Evolutionary conservation across 2,329 filamentous ascomycete genomes (phyloP).

Genomic region (Phoma sp.): DNA sequence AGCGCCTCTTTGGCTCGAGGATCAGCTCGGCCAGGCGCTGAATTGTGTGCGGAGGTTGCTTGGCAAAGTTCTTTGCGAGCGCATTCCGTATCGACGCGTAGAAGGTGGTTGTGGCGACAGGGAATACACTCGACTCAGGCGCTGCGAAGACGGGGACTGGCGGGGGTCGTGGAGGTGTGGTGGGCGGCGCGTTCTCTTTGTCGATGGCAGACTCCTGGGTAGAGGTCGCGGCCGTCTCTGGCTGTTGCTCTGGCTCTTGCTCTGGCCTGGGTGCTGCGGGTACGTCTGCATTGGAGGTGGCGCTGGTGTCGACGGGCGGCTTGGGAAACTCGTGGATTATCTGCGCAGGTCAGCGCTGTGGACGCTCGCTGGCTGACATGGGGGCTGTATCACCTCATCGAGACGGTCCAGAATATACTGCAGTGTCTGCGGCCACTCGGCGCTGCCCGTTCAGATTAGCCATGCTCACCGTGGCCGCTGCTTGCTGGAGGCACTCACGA

Average conservation of each 20-base stretch:
- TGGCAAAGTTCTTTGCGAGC: conserved; percentile 70
- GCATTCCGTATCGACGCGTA: conserved; percentile 53
- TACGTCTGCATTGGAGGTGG: conserved; percentile 44
- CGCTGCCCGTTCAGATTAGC: conserved; percentile 54
- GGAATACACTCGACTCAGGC: conserved; percentile 34
- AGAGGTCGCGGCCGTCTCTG: conserved; percentile 22
- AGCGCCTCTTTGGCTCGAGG: conserved; percentile 76
- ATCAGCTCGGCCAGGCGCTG: conserved; percentile 91
- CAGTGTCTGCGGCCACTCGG: conserved; percentile 72
- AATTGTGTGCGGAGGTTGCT: conserved; percentile 85
- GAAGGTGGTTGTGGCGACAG: conserved; percentile 40
- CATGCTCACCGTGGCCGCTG: background rate
- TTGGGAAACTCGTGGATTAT: conserved; percentile 80
- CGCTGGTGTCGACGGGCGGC: conserved; percentile 54
- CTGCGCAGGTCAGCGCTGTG: conserved; percentile 51
- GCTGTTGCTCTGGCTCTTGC: conserved; percentile 19
- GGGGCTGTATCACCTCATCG: conserved; percentile 61
- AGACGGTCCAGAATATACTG: conserved; percentile 70
- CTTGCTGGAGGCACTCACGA: conserved; percentile 54
- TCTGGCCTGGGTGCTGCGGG: conserved; percentile 8
- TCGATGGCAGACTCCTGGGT: conserved; percentile 60
- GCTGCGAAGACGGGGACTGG: conserved; percentile 52
- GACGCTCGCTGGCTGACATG: background rate
- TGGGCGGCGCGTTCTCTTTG: conserved; percentile 70
- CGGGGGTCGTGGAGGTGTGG: conserved; percentile 47